phyloP scores from a whole-genome alignment of 2,329 filamentous ascomycete species.

The Neodidymelliopsis sp. region DNA sequence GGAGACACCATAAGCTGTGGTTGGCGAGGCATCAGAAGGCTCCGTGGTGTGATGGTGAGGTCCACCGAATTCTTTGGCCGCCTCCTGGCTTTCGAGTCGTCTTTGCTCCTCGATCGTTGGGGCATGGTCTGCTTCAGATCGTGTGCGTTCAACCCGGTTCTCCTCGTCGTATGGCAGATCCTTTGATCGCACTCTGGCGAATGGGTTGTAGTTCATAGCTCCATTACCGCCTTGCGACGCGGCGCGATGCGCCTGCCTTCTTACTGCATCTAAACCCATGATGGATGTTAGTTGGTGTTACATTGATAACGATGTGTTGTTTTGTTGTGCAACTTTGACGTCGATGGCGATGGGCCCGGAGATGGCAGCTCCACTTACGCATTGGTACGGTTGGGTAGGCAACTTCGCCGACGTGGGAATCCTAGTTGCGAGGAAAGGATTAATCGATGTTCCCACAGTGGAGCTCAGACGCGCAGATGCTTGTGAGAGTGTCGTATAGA shows the following conservation, averaged over 20 bases:
- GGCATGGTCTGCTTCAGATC: slow-evolving; percentile 34
- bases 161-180: slow-evolving; percentile 37
- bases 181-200: slow-evolving; percentile 39
- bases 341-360: slow-evolving; percentile 10
- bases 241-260: slow-evolving; percentile 46
- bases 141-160: slow-evolving; percentile 31
- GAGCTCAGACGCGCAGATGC: slow-evolving; percentile 12
- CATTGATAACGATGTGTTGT: neutral
- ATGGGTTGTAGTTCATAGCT: slow-evolving; percentile 44
- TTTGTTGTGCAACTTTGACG: slow-evolving; percentile 1
- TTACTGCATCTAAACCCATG: slow-evolving; percentile 42
- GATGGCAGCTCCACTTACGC: slow-evolving; percentile 35
- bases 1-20: slow-evolving; percentile 21
- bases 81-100: slow-evolving; percentile 31
- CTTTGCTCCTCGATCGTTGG: slow-evolving; percentile 37
- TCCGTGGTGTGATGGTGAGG: slow-evolving; percentile 42
- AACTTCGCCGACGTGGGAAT: slow-evolving; percentile 24
- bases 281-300: slow-evolving; percentile 19
- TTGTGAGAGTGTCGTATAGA: neutral
- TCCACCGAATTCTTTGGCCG: slow-evolving; percentile 38
- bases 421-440: slow-evolving; percentile 1
- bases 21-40: slow-evolving; percentile 32
- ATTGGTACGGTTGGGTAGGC: slow-evolving; percentile 26
- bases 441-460: slow-evolving; percentile 12
- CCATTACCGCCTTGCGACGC: slow-evolving; percentile 40